Evolutionary conservation across 164 flowering plant species (phyloP).

Genomic region (Piper longum): DNA sequence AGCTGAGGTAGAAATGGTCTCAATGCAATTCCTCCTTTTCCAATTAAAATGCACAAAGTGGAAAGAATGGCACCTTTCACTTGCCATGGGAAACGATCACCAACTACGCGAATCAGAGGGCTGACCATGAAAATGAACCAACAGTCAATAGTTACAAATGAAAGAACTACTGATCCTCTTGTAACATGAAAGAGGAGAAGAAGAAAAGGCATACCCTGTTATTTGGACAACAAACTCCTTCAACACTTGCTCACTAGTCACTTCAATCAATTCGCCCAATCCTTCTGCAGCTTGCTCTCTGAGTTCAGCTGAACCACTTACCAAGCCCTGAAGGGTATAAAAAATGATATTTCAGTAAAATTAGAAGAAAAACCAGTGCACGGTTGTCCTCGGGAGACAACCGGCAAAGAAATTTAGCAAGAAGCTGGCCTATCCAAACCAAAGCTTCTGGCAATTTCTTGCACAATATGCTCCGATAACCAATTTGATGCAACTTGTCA

Average conservation of each 20-base stretch:
- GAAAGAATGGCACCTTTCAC: conserved; percentile 95
- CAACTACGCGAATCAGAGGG: conserved; percentile 93
- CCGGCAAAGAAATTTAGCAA: no score
- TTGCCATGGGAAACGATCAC: conserved; percentile 99
- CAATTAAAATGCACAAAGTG: conserved; percentile 67
- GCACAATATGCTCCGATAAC: no score
- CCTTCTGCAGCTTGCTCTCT: conserved; percentile 97
- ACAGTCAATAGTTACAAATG: conserved; percentile 1
- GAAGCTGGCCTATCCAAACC: no score
- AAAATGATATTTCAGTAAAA: no score
- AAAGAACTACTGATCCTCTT: neutral
- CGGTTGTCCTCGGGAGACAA: no score
- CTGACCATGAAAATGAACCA: conserved; percentile 23
- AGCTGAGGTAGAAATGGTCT: conserved; percentile 99
- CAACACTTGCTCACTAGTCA: conserved; percentile 81
- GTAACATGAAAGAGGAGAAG: neutral
- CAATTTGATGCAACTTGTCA: no score
- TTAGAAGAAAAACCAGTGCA: neutral
- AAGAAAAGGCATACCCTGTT: conserved; percentile 57
- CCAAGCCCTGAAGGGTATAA: conserved; percentile 46
- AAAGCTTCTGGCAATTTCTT: no score
- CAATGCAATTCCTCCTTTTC: conserved; percentile 82
- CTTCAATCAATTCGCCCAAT: conserved; percentile 93
- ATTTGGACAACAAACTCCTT: conserved; percentile 88
- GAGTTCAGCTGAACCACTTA: conserved; percentile 92